Evolutionary conservation across 1,284 basidiomycete genomes (phyloP), one percentile per base, ranked within the genome.

Genomic region (Ceratobasidium sp.): DNA sequence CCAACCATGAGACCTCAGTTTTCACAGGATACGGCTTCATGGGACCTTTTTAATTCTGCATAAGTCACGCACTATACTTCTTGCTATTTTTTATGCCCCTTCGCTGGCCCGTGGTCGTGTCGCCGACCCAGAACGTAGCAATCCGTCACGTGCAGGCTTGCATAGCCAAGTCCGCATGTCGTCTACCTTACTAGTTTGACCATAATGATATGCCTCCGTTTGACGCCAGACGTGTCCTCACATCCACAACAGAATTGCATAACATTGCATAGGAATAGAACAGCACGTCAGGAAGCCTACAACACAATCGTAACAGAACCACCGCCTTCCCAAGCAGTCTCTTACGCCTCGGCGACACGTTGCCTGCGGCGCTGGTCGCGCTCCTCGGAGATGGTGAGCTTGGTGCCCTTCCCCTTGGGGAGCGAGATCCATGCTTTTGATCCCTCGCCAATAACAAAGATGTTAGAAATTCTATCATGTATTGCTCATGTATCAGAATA

Each of bases 361-460:
- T 77, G 62, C 80, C 79, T 80, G 65, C 81, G 68, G 67, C 80
- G 68, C 56, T 78, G 76, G 79, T 95, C 94, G 81, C 94, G 89
- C 88, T 95, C 94, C 89, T 95, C 94, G 17, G 94, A 90, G 83
- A 95, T 95, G 78, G 93, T 94, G 81, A 98, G 93, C 88, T 97
- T 97, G 85, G 93, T 93, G 88, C 97, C 98, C 91, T 98, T 98
- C 88, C 97, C 97, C 89, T 96, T 97, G 83, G 97, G 97, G 84
- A 99, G 89, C 68, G 97, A 99, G 88, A 99, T 91, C 93, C 96
- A 96, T 77, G 97, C 92, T 91, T 99, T 99, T 86, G 86, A 90
- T 80, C 96, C 96, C 88, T 97, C 93, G 82, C 98, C 97, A 81
- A 99, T 96, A 83, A 99, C 94, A 87, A 99, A 99, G 85, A 99